A percentile compares a stretch with the other conserved stretches of the same genome.
These are phyloP conservation scores for Psilocybe sp. DNA, from an alignment of 768 basidiomycete genomes.

Conservation along the genomic window DNA sequence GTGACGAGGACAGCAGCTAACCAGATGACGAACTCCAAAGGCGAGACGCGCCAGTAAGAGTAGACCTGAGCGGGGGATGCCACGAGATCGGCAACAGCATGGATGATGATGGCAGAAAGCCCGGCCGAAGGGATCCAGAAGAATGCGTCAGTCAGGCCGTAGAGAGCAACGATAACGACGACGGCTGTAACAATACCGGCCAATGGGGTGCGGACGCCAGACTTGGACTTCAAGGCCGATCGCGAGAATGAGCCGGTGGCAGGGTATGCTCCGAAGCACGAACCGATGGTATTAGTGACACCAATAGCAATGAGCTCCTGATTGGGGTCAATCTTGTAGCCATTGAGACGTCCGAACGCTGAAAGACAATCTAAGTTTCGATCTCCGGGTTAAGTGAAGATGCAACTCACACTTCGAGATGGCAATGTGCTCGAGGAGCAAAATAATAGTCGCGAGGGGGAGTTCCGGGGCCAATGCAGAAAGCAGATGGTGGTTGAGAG, in stretches of 20 bases:
- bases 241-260: conserved; percentile 98
- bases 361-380: conserved; percentile 3
- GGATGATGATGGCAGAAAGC: conserved; percentile 93
- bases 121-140: conserved; percentile 82
- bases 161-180: conserved; percentile 90
- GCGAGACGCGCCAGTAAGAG: conserved; percentile 91
- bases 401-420: conserved; percentile 81
- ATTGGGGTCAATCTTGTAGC: conserved; percentile 91
- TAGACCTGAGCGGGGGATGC: conserved; percentile 81
- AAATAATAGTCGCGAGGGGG: conserved; percentile 83
- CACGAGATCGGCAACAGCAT: conserved; percentile 86
- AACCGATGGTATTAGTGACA: conserved; percentile 91
- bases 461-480: conserved; percentile 70
- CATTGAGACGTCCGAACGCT: conserved; percentile 94
- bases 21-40: conserved; percentile 91
- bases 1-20: conserved; percentile 83
- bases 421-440: conserved; percentile 93
- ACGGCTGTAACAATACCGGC: conserved; percentile 84
- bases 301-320: conserved; percentile 97
- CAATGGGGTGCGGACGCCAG: conserved; percentile 93
- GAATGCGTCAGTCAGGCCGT: conserved; percentile 91
- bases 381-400: background rate
- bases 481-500: conserved; percentile 45
- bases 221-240: conserved; percentile 94
- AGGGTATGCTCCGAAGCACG: conserved; percentile 89